These are phyloP conservation scores for Lentinula guzmanii DNA, from an alignment of 768 basidiomycete species.

Conservation along the genomic window DNA sequence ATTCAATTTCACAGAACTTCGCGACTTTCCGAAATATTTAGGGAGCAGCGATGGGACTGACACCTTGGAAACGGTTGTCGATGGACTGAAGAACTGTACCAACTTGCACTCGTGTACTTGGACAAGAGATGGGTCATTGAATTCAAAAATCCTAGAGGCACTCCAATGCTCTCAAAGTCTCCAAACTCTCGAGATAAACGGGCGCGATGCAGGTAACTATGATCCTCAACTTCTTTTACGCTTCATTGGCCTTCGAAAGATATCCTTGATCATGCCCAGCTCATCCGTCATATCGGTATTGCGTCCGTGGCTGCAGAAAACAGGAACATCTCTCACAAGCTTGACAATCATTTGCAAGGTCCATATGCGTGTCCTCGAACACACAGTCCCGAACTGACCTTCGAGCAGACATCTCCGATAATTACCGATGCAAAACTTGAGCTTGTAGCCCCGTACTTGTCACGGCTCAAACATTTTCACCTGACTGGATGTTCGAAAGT, in stretches of 20 bases:
- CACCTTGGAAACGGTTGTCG: slow-evolving; percentile 33
- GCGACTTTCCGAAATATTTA: slow-evolving; percentile 63
- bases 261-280: slow-evolving; percentile 76
- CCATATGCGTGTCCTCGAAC: slow-evolving; percentile 9
- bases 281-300: not conserved
- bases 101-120: slow-evolving; percentile 63
- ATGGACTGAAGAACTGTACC: slow-evolving; percentile 54
- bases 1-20: slow-evolving; percentile 44
- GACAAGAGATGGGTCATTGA: slow-evolving; percentile 76
- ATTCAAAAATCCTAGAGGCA: slow-evolving; percentile 49
- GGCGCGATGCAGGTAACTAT: slow-evolving; percentile 48
- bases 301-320: slow-evolving; percentile 26
- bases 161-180: slow-evolving; percentile 36
- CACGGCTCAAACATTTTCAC: slow-evolving; percentile 47
- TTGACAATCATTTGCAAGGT: slow-evolving; percentile 72
- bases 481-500: slow-evolving; percentile 68
- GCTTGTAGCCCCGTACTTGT: slow-evolving; percentile 41
- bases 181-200: slow-evolving; percentile 66
- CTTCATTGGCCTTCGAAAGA: slow-evolving; percentile 46
- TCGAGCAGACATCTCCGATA: slow-evolving; percentile 43
- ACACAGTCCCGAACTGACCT: not conserved
- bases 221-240: slow-evolving; percentile 41
- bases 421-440: slow-evolving; percentile 55
- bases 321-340: slow-evolving; percentile 32
- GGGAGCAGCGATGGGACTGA: slow-evolving; percentile 22